Conservation (phyloP, 352 stramenopile species). For the Plasmopara viticola region DNA sequence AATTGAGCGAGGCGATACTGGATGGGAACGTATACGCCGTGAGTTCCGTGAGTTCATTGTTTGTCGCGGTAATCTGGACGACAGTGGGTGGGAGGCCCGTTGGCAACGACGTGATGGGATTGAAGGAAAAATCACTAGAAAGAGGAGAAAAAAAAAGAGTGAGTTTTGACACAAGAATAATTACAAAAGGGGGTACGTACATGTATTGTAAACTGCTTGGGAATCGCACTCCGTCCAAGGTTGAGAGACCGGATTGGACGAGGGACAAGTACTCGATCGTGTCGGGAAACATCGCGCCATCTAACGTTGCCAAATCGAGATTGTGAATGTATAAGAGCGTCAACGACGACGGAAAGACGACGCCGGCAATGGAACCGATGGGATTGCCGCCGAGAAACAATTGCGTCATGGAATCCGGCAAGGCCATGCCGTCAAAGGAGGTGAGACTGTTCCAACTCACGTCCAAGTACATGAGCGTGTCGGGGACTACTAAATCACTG, state of each 20-base stretch:
- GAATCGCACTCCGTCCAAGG: conserved; percentile 34
- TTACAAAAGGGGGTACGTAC: conserved; percentile 21
- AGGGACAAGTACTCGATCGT: conserved; percentile 42
- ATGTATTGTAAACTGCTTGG: conserved; percentile 44
- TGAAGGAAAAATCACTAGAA: conserved; percentile 41
- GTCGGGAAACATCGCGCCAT: conserved; percentile 36
- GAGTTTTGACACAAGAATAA: background rate
- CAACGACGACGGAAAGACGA: conserved; percentile 40
- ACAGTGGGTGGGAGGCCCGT: conserved; percentile 24
- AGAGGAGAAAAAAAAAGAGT: conserved; percentile 2
- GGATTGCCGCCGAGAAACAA: conserved; percentile 62
- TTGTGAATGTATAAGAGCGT: conserved; percentile 70
- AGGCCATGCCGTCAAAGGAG: conserved; percentile 53
- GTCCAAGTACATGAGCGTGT: conserved; percentile 36
- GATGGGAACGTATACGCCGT: conserved; percentile 45
- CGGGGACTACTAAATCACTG: conserved; percentile 33
- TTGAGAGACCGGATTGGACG: conserved; percentile 35
- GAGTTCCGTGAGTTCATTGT: conserved; percentile 46
- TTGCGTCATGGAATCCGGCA: conserved; percentile 41
- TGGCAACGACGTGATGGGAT: conserved; percentile 34
- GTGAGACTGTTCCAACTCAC: conserved; percentile 63
- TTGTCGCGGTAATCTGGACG: conserved; percentile 31
- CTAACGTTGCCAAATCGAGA: conserved; percentile 36
- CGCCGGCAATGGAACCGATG: conserved; percentile 47
- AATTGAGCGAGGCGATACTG: conserved; percentile 42